These are phyloP conservation scores for Stropharia rugosoannulata DNA, from an alignment of 768 basidiomycete species.

Conservation along the genomic window DNA sequence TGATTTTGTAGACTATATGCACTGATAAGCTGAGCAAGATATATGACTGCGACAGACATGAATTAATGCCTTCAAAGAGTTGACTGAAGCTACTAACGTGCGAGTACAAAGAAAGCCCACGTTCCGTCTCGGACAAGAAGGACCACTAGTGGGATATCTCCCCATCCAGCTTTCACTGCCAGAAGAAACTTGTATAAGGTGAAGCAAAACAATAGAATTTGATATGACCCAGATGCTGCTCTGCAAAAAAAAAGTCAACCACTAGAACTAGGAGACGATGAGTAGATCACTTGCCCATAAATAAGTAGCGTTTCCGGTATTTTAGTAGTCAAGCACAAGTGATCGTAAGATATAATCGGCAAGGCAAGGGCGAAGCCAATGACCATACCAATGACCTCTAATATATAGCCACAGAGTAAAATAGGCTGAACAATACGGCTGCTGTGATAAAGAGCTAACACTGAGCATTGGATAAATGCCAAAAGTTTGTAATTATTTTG, in stretches of 20 bases:
- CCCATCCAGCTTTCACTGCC: constrained; percentile 37
- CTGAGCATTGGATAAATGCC: too few species aligned
- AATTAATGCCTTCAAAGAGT: not conserved
- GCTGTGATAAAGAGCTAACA: too few species aligned
- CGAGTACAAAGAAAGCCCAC: constrained; percentile 39
- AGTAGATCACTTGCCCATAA: constrained; percentile 24
- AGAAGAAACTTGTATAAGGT: constrained; percentile 34
- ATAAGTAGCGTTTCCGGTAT: constrained; percentile 28
- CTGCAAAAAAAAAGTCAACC: constrained; percentile 16
- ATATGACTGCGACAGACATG: constrained; percentile 17
- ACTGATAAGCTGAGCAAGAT: constrained; percentile 22
- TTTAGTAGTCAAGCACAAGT: constrained; percentile 28
- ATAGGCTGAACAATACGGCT: too few species aligned
- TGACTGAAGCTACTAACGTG: constrained; percentile 25
- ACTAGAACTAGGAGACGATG: not conserved
- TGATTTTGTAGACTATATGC: constrained; percentile 23
- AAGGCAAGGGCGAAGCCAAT: constrained; percentile 27
- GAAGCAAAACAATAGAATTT: constrained; percentile 36
- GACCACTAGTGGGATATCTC: constrained; percentile 36
- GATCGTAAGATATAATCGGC: constrained; percentile 31
- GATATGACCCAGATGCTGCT: constrained; percentile 29
- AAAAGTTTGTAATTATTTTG: too few species aligned
- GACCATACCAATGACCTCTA: constrained; percentile 31
- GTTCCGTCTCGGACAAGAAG: constrained; percentile 45
- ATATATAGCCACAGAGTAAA: too few species aligned